phyloP scores from a whole-genome alignment of 2,329 filamentous ascomycete species.

The Pseudocercospora eumusae region DNA sequence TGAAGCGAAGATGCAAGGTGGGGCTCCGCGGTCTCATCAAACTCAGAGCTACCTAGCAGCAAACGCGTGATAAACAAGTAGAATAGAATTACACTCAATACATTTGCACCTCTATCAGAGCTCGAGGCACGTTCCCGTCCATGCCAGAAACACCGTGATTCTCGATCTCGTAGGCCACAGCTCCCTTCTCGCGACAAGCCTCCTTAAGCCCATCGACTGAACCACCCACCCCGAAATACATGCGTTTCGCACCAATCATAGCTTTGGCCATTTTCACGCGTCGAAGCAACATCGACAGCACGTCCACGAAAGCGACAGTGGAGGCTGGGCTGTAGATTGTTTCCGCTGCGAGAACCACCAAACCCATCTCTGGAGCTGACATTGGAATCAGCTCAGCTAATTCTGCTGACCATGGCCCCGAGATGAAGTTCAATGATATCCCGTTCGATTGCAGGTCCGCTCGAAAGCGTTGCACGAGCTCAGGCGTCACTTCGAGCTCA shows the following conservation, averaged over 20 bases:
- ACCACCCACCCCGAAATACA: conserved; percentile 84
- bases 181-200: conserved; percentile 45
- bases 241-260: conserved; percentile 72
- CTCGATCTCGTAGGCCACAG: conserved; percentile 52
- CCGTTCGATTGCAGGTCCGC: conserved; percentile 52
- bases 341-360: conserved; percentile 70
- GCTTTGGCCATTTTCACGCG: conserved; percentile 59
- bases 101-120: conserved; percentile 51
- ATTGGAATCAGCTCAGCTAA: conserved; percentile 61
- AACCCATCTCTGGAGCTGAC: conserved; percentile 43
- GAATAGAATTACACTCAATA: conserved; percentile 32
- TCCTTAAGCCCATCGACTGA: conserved; percentile 72
- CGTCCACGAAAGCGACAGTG: conserved; percentile 67
- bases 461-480: conserved; percentile 61
- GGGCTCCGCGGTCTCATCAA: conserved; percentile 1
- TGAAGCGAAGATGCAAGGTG: conserved; percentile 1
- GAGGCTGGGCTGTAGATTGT: conserved; percentile 81
- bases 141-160: conserved; percentile 49
- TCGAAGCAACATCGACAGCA: conserved; percentile 61
- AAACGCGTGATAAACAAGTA: too few relatives aligned
- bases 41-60: not conserved
- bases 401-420: conserved; percentile 68
- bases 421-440: conserved; percentile 67
- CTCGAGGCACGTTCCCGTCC: conserved; percentile 49
- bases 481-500: conserved; percentile 65